Evolutionary conservation across 73 alveolate genomes (phyloP).

Genomic region (Uronychia binucleata): DNA sequence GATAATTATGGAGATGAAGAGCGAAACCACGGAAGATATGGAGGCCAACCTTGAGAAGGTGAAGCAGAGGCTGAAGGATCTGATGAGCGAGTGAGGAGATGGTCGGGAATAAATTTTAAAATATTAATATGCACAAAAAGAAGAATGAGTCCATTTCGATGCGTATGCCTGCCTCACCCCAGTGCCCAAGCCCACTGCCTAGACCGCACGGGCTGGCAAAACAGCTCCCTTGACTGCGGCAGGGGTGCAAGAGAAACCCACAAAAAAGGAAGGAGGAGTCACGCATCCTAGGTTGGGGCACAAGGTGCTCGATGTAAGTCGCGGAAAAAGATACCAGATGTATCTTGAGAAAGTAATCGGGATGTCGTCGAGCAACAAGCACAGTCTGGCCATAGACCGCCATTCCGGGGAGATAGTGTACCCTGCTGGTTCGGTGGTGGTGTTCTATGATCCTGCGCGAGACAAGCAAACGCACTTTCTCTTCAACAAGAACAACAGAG

Average conservation of each 20-base stretch:
- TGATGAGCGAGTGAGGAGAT: slow-evolving; percentile 8
- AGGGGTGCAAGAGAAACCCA: not conserved
- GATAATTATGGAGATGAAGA: slow-evolving; percentile 79
- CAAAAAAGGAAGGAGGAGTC: too few species aligned
- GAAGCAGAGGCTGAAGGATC: slow-evolving; percentile 24
- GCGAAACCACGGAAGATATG: slow-evolving; percentile 86
- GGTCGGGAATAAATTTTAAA: not conserved
- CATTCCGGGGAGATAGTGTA: not conserved
- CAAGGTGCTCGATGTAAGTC: not conserved
- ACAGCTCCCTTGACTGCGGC: not conserved
- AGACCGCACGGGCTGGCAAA: not conserved
- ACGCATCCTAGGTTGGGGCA: not conserved
- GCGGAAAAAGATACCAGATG: not conserved
- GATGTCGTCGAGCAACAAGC: not conserved
- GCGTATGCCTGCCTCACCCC: not conserved
- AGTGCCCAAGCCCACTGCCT: not conserved
- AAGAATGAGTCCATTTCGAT: not conserved
- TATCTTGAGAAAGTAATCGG: not conserved
- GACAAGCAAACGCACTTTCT: not conserved
- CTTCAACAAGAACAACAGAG: not conserved
- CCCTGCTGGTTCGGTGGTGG: not conserved
- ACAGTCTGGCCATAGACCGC: not conserved
- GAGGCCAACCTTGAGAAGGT: slow-evolving; percentile 64
- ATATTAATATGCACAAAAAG: not conserved
- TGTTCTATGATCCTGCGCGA: not conserved